phyloP scores from a whole-genome alignment of 2,329 filamentous ascomycete genomes.

The Cadophora gregata region DNA sequence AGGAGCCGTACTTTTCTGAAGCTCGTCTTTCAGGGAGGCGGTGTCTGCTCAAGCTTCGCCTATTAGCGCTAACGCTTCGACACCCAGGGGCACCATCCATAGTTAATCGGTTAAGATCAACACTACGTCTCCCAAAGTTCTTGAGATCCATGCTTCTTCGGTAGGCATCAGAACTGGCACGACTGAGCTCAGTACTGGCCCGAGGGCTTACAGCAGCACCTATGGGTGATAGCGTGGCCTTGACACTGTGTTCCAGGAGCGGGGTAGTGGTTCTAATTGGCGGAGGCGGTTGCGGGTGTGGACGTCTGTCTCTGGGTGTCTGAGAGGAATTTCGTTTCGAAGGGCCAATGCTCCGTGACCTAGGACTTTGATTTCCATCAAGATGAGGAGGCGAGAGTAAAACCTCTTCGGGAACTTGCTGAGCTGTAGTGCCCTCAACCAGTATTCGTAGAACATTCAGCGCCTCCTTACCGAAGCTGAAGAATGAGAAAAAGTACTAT shows the following conservation, averaged over 20 bases:
- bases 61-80: constrained; percentile 68
- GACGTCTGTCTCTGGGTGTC: constrained; percentile 25
- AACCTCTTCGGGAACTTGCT: constrained; percentile 43
- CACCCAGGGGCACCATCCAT: constrained; percentile 51
- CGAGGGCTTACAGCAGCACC: constrained; percentile 56
- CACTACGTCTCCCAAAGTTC: constrained; percentile 51
- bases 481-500: constrained; percentile 96
- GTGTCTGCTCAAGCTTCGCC: constrained; percentile 57
- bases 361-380: constrained; percentile 35
- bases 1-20: constrained; percentile 64
- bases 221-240: constrained; percentile 62
- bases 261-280: constrained; percentile 38
- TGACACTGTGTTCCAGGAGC: constrained; percentile 60
- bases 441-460: constrained; percentile 70
- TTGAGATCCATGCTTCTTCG: constrained; percentile 57
- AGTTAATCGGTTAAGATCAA: constrained; percentile 55
- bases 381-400: constrained; percentile 30
- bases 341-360: constrained; percentile 20
- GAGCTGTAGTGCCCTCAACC: constrained; percentile 44
- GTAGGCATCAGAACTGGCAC: constrained; percentile 60
- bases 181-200: constrained; percentile 58
- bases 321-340: constrained; percentile 39
- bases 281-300: constrained; percentile 25
- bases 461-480: constrained; percentile 83
- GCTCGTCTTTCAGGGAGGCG: constrained; percentile 56